Evolutionary conservation across 169 alveolate species (phyloP).

Genomic region (Amoebophrya sp.): DNA sequence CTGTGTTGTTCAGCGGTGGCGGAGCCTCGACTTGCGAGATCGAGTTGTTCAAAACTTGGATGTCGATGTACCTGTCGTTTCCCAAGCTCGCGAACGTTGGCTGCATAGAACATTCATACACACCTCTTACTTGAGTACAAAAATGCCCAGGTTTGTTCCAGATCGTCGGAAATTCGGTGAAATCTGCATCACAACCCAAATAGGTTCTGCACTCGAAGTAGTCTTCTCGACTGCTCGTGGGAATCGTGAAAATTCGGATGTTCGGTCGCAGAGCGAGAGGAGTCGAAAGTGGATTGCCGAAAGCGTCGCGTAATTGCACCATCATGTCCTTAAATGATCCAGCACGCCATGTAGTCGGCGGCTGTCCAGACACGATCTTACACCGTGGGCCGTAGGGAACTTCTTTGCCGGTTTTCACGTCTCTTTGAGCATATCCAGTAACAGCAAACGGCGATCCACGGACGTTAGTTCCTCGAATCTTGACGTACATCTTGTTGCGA

Average conservation of each 20-base stretch:
- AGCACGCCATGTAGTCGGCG: constrained; percentile 31
- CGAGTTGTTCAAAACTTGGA: background rate
- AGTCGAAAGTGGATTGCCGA: constrained; percentile 6
- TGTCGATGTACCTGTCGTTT: background rate
- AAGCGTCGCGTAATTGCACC: constrained; percentile 29
- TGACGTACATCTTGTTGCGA: constrained; percentile 11
- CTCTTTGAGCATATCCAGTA: constrained; percentile 16
- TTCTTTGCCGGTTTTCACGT: background rate
- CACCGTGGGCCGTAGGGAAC: background rate
- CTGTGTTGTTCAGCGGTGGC: background rate
- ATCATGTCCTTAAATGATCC: background rate
- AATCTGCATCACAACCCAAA: background rate
- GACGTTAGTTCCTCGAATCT: background rate
- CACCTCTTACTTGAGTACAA: background rate
- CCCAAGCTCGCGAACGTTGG: background rate
- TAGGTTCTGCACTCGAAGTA: background rate
- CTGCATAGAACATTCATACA: background rate
- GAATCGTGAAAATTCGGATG: background rate
- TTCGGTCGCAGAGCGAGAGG: background rate
- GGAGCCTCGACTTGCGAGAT: background rate
- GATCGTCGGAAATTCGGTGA: background rate
- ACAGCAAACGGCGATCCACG: constrained; percentile 30
- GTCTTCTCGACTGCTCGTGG: background rate
- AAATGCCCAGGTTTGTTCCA: background rate
- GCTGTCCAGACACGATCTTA: background rate